These are phyloP conservation scores for Colletotrichum caudatum DNA, from an alignment of 2,329 filamentous ascomycete genomes.

Conservation along the genomic window DNA sequence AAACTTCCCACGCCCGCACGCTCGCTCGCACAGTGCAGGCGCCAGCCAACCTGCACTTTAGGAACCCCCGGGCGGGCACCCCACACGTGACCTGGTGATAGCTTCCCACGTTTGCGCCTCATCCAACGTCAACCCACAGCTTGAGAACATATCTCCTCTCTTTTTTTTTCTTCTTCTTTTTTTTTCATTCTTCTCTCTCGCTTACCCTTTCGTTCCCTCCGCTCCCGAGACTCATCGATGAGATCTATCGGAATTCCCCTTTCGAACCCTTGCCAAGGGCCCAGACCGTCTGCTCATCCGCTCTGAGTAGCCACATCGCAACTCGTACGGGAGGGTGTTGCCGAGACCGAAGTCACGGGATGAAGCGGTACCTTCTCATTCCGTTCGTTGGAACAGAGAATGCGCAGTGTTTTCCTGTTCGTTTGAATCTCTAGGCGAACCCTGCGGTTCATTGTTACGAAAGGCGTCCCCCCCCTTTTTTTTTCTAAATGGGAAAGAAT, in stretches of 20 bases:
- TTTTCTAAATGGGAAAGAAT: slow-evolving; percentile 11
- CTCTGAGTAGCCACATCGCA: neutral
- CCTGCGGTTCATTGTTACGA: neutral
- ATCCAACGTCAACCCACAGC: slow-evolving; percentile 4
- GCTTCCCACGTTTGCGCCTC: slow-evolving; percentile 25
- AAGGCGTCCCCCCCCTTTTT: slow-evolving; percentile 9
- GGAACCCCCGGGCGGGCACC: slow-evolving; percentile 14
- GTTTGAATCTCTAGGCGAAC: neutral
- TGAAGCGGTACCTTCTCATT: slow-evolving; percentile 12
- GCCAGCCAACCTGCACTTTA: slow-evolving; percentile 30
- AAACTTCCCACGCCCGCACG: slow-evolving; percentile 24
- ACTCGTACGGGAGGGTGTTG: neutral
- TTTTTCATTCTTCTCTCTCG: neutral
- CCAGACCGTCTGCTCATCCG: neutral
- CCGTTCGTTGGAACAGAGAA: neutral
- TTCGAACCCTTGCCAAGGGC: neutral
- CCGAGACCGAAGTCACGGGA: neutral
- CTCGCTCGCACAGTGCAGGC: slow-evolving; percentile 40
- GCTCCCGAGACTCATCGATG: neutral
- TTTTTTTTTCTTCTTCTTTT: neutral
- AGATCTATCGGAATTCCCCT: neutral
- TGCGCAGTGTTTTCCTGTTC: neutral
- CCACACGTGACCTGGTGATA: slow-evolving; percentile 41
- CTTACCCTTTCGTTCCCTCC: neutral
- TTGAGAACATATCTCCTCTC: neutral